phyloP scores from a whole-genome alignment of 495 filamentous ascomycete genomes.

The Penicillium canariense region DNA sequence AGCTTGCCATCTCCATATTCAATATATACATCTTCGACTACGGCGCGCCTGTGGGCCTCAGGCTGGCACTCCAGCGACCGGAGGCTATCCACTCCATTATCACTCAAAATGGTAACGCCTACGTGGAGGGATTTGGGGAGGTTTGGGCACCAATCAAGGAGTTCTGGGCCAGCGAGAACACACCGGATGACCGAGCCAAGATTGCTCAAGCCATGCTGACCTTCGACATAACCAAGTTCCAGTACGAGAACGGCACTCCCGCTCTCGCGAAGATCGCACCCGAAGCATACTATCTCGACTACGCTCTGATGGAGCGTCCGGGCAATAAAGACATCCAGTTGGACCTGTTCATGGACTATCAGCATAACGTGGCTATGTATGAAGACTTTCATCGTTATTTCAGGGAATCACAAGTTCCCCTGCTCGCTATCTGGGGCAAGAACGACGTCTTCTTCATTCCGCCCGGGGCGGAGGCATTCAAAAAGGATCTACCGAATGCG shows the following conservation, averaged over 20 bases:
- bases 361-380: slow-evolving; percentile 54
- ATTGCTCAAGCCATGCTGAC: slow-evolving; percentile 40
- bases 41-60: slow-evolving; percentile 56
- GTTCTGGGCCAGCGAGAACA: slow-evolving; percentile 47
- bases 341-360: slow-evolving; percentile 57
- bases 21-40: slow-evolving; percentile 67
- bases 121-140: slow-evolving; percentile 54
- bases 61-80: slow-evolving; percentile 51
- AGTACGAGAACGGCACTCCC: slow-evolving; percentile 52
- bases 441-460: slow-evolving; percentile 57
- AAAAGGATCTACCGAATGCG: slow-evolving; percentile 50
- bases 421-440: slow-evolving; percentile 63
- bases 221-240: slow-evolving; percentile 48
- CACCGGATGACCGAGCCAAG: slow-evolving; percentile 32
- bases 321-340: slow-evolving; percentile 57
- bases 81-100: slow-evolving; percentile 52
- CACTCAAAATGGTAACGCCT: slow-evolving; percentile 65
- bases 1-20: slow-evolving; percentile 46
- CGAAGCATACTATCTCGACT: slow-evolving; percentile 51
- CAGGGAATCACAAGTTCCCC: slow-evolving; percentile 48
- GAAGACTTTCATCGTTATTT: slow-evolving; percentile 60
- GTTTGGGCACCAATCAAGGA: slow-evolving; percentile 54
- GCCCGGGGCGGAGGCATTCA: slow-evolving; percentile 59
- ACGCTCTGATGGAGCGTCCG: slow-evolving; percentile 45
- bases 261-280: slow-evolving; percentile 42